A percentile compares a stretch with the other conserved stretches of the same genome.
Evolutionary conservation across 495 filamentous ascomycete species (phyloP).

Genomic region (Staphylotrichum longicolle): DNA sequence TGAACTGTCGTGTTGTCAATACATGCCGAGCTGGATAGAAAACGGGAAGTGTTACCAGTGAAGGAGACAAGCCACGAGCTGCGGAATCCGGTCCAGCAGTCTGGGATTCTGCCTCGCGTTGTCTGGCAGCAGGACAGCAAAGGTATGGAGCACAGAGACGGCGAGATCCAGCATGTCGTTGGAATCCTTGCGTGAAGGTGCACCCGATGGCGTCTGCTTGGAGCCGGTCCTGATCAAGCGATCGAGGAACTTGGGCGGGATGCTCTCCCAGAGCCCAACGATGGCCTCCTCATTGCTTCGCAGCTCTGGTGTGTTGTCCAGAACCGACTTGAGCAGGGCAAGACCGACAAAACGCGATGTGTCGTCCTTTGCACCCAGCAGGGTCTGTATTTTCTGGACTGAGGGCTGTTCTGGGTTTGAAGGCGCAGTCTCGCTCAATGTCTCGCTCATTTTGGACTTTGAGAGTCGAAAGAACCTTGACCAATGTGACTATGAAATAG

Average conservation of each 20-base stretch:
- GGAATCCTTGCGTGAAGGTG: conserved; percentile 23
- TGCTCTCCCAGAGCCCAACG: conserved; percentile 49
- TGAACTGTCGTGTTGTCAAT: conserved; percentile 43
- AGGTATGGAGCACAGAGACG: conserved; percentile 59
- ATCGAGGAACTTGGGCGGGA: conserved; percentile 59
- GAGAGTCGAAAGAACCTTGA: no score
- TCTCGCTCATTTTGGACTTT: background rate
- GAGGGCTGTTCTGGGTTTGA: conserved; percentile 20
- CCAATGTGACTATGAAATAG: no score
- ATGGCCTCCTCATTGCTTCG: conserved; percentile 39
- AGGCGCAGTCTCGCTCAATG: conserved; percentile 1
- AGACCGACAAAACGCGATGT: conserved; percentile 65
- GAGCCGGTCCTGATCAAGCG: conserved; percentile 54
- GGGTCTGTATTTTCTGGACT: conserved; percentile 43
- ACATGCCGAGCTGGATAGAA: background rate
- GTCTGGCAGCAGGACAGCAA: conserved; percentile 51
- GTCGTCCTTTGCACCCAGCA: conserved; percentile 58
- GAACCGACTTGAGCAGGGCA: conserved; percentile 58
- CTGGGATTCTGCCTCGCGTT: conserved; percentile 40
- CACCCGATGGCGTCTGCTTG: conserved; percentile 16
- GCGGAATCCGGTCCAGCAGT: conserved; percentile 49
- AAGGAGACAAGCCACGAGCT: conserved; percentile 48
- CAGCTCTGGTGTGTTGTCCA: conserved; percentile 54
- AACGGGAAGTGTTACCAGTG: conserved; percentile 45
- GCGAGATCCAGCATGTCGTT: conserved; percentile 61